These are phyloP conservation scores for Drechmeria coniospora DNA, from an alignment of 2,329 filamentous ascomycete species.

Conservation along the genomic window DNA sequence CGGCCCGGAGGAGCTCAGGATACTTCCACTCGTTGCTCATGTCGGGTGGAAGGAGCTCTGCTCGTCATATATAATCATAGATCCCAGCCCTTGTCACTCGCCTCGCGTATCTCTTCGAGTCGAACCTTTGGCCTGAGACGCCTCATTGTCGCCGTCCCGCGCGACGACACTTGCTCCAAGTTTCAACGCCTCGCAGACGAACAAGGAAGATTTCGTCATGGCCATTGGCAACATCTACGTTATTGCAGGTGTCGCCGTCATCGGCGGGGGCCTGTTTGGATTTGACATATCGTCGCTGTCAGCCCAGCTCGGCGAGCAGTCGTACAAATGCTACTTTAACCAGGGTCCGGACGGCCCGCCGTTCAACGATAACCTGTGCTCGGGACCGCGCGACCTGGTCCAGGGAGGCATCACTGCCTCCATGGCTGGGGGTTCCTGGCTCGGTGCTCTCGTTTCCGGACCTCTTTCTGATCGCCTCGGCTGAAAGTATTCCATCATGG, in stretches of 20 bases:
- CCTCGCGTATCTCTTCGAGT: no score
- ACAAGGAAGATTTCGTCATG: no score
- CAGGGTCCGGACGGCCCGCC: conserved; percentile 18
- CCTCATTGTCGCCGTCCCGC: neutral
- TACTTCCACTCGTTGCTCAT: neutral
- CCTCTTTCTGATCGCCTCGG: conserved; percentile 32
- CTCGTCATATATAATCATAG: neutral
- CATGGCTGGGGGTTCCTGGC: conserved; percentile 35
- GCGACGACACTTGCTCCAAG: no score
- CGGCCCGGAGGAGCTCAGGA: neutral
- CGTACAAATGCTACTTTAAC: conserved; percentile 23
- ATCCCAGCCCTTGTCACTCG: neutral
- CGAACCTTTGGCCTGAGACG: neutral
- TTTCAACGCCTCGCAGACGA: no score
- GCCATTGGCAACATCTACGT: conserved; percentile 19
- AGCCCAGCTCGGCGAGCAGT: conserved; percentile 22
- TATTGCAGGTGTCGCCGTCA: conserved; percentile 19
- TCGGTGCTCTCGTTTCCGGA: conserved; percentile 32
- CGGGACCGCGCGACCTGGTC: conserved; percentile 21
- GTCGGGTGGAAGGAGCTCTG: no score
- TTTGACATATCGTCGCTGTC: conserved; percentile 44
- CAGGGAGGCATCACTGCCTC: conserved; percentile 38
- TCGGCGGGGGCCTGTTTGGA: conserved; percentile 29
- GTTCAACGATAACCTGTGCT: conserved; percentile 14
- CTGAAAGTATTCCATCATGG: conserved; percentile 34